Evolutionary conservation across 441 rosid genomes (phyloP).

Genomic region (Pelargonium australe): DNA sequence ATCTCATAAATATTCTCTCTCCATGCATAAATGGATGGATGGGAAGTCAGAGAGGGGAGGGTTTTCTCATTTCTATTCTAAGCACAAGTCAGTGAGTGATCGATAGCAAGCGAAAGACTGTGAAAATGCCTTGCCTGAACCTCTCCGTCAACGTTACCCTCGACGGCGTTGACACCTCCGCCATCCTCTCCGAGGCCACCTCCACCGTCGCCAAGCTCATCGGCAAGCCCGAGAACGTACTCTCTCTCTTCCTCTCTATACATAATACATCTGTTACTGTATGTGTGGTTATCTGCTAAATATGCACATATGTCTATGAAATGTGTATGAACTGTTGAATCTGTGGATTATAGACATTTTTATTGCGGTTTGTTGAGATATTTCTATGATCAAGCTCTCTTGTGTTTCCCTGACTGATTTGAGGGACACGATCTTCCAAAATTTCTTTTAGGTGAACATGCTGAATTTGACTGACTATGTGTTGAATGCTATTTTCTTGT

Average conservation of each 20-base stretch:
- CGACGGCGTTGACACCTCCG: background rate
- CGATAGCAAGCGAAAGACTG: too few species aligned
- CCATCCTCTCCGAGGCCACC: background rate
- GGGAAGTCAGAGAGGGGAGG: too few species aligned
- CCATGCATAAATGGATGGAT: too few species aligned
- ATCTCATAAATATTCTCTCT: too few species aligned
- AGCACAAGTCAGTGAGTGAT: too few species aligned
- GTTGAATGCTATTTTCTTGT: background rate
- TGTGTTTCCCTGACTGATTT: background rate
- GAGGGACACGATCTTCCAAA: background rate
- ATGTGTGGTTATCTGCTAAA: background rate
- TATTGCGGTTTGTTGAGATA: background rate
- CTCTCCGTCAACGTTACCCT: background rate
- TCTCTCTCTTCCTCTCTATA: background rate
- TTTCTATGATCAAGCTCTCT: background rate
- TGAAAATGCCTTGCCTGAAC: background rate
- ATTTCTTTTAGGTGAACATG: background rate
- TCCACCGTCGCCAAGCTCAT: background rate
- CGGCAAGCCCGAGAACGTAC: conserved; percentile 2
- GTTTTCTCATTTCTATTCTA: too few species aligned
- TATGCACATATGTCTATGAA: background rate
- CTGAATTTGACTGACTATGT: background rate
- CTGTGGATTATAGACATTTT: background rate
- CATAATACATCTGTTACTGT: too few species aligned
- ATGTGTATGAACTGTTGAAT: background rate